Percentiles rank a stretch among this genome's conserved stretches.
Evolutionary conservation across 2,329 filamentous ascomycete genomes (phyloP).

Genomic region (Cladosporium sp.): DNA sequence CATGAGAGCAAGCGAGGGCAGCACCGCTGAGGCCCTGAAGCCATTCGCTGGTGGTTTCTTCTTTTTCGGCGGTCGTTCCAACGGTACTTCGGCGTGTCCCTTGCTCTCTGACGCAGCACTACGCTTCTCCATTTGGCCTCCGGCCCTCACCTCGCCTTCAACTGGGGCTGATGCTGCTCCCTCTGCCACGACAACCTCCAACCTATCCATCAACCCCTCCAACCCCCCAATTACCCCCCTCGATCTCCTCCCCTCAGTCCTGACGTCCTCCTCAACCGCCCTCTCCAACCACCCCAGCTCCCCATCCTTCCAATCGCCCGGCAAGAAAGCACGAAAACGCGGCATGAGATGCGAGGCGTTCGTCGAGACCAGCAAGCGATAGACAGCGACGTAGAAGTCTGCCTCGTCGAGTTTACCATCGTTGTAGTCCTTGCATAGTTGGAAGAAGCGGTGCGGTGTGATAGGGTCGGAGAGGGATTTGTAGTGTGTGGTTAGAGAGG

Average conservation of each 20-base stretch:
- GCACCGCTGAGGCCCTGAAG: not conserved
- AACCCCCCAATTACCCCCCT: not conserved
- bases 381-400: constrained; percentile 19
- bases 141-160: not conserved
- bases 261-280: constrained; percentile 10
- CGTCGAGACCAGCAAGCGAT: constrained; percentile 15
- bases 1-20: too few relatives aligned
- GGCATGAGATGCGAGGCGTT: constrained; percentile 14
- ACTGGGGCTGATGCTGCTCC: not conserved
- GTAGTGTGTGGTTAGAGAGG: not conserved
- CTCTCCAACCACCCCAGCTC: constrained; percentile 16
- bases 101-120: not conserved
- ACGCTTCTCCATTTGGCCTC: too few relatives aligned
- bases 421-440: constrained; percentile 15
- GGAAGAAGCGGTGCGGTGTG: not conserved
- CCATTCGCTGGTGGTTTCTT: constrained; percentile 5
- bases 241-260: not conserved
- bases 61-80: not conserved
- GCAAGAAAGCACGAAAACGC: constrained; percentile 16
- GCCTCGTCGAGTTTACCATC: constrained; percentile 8
- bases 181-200: not conserved
- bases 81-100: too few relatives aligned
- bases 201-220: not conserved
- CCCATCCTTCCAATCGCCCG: constrained; percentile 14
- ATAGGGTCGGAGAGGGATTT: not conserved